phyloP scores from a whole-genome alignment of 169 alveolate genomes.

The Pseudocohnilembus persalinus region DNA sequence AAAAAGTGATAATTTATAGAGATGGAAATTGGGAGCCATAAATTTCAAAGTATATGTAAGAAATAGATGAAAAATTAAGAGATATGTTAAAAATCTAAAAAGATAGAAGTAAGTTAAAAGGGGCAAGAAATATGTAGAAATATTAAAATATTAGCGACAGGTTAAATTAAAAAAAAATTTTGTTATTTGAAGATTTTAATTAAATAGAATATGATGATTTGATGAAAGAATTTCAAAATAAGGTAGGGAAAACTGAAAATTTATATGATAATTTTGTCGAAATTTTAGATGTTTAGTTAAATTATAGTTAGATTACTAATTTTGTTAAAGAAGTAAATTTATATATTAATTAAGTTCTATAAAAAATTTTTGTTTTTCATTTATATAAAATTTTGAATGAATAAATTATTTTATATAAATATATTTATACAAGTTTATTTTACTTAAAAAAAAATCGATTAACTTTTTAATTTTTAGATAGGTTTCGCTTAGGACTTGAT shows the following conservation, averaged over 20 bases:
- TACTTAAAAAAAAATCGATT: too few relatives aligned
- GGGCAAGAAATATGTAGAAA: background rate
- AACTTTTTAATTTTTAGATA: too few relatives aligned
- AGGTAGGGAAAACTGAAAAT: background rate
- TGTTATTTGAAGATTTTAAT: background rate
- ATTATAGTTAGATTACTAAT: too few relatives aligned
- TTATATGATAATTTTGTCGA: background rate
- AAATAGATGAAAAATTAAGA: background rate
- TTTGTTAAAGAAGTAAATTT: too few relatives aligned
- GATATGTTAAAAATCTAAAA: background rate
- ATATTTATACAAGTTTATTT: too few relatives aligned
- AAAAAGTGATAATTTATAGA: background rate
- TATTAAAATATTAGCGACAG: background rate
- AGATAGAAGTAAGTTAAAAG: background rate
- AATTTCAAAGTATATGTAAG: background rate
- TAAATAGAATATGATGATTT: background rate
- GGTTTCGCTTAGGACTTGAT: background rate
- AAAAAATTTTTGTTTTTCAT: too few relatives aligned
- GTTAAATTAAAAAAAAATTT: background rate
- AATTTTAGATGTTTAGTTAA: too few relatives aligned
- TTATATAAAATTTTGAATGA: too few relatives aligned
- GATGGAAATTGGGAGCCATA: background rate
- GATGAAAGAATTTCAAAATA: background rate
- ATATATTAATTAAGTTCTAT: too few relatives aligned
- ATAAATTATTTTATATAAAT: too few relatives aligned